These are phyloP conservation scores for Spathaspora girioi DNA, from an alignment of 805 yeast species.

Conservation along the genomic window DNA sequence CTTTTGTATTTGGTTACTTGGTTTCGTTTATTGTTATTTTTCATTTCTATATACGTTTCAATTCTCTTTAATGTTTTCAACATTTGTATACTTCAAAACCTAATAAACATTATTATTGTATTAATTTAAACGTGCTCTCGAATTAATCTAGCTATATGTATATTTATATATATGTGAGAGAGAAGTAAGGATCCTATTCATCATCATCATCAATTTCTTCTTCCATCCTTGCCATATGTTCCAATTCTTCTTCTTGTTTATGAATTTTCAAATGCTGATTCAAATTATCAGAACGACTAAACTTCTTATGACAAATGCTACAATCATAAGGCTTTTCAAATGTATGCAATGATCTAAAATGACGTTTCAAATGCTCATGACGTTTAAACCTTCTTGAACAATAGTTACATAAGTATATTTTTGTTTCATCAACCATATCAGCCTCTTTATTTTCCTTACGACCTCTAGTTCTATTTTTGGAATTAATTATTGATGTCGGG, in stretches of 20 bases:
- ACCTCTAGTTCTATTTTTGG: conserved; percentile 48
- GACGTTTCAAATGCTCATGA: conserved; percentile 76
- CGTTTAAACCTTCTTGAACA: conserved; percentile 67
- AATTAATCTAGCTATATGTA: neutral
- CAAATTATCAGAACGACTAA: conserved; percentile 63
- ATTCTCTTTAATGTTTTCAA: neutral
- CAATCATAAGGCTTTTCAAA: conserved; percentile 70
- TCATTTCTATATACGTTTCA: neutral
- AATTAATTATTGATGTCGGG: conserved; percentile 29
- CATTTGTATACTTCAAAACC: neutral
- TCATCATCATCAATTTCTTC: neutral
- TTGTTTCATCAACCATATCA: conserved; percentile 45
- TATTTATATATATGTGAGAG: neutral
- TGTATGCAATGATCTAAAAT: conserved; percentile 68
- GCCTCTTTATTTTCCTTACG: conserved; percentile 61
- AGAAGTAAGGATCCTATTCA: neutral
- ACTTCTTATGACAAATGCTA: conserved; percentile 56
- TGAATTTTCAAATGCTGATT: conserved; percentile 67
- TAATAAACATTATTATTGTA: neutral
- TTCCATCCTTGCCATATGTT: neutral
- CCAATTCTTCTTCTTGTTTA: conserved; percentile 22
- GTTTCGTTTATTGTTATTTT: neutral
- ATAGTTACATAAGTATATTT: conserved; percentile 59
- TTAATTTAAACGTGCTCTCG: neutral
- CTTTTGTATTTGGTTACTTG: neutral